These are phyloP conservation scores for Fusarium anthophilum DNA, from an alignment of 2,329 filamentous ascomycete species.

Conservation along the genomic window DNA sequence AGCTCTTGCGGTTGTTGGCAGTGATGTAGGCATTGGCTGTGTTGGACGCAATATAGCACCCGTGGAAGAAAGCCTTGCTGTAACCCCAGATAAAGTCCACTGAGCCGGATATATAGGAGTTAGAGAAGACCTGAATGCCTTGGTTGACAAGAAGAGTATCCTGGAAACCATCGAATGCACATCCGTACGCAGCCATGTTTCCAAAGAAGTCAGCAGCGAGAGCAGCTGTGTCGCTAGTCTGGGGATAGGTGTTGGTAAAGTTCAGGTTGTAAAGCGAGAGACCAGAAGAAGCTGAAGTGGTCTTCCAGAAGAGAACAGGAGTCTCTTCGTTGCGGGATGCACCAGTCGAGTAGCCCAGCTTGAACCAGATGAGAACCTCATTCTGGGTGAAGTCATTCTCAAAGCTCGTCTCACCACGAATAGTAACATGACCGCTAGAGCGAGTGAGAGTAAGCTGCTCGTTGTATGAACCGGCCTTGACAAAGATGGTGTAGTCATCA, in stretches of 20 bases:
- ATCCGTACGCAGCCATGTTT: slow-evolving; percentile 50
- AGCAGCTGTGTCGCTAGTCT: slow-evolving; percentile 55
- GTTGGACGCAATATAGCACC: slow-evolving; percentile 51
- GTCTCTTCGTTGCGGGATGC: slow-evolving; percentile 53
- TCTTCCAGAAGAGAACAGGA: slow-evolving; percentile 56
- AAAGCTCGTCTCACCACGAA: slow-evolving; percentile 35
- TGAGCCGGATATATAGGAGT: slow-evolving; percentile 46
- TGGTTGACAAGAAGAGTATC: slow-evolving; percentile 59
- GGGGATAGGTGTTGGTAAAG: slow-evolving; percentile 56
- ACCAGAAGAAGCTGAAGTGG: slow-evolving; percentile 53
- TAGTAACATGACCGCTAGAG: slow-evolving; percentile 21
- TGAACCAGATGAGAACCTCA: slow-evolving; percentile 33
- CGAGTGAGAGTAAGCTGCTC: slow-evolving; percentile 34
- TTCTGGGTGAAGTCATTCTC: slow-evolving; percentile 38
- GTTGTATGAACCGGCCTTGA: slow-evolving; percentile 37
- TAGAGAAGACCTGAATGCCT: slow-evolving; percentile 58
- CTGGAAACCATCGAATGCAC: slow-evolving; percentile 57
- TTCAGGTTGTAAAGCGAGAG: slow-evolving; percentile 71
- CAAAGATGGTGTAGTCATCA: slow-evolving; percentile 36
- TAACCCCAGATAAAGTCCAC: slow-evolving; percentile 44
- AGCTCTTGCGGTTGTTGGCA: slow-evolving; percentile 44
- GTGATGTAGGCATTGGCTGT: slow-evolving; percentile 46
- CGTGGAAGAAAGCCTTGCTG: slow-evolving; percentile 49
- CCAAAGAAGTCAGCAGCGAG: slow-evolving; percentile 50
- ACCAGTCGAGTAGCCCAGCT: slow-evolving; percentile 45